Evolutionary conservation across 257 asterid species (phyloP).

Genomic region (Cynanchum wilfordii): DNA sequence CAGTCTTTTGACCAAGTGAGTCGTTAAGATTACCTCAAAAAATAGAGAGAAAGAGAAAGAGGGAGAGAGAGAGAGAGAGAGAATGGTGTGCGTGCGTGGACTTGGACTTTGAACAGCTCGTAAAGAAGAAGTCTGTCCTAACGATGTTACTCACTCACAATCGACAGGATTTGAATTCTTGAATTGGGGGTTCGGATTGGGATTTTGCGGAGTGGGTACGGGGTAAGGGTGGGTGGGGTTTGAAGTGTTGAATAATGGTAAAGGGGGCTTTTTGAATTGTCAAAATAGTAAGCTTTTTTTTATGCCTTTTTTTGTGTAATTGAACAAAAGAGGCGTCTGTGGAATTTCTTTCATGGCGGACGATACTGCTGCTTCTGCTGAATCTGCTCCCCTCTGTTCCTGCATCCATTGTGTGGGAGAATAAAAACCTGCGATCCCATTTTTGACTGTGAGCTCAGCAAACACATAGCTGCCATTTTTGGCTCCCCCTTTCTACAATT

Average conservation of each 20-base stretch:
- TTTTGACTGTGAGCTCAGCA: too few species aligned
- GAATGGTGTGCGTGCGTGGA: conserved; percentile 12
- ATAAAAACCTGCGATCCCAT: too few species aligned
- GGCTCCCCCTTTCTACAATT: too few species aligned
- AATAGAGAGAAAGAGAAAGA: conserved; percentile 5
- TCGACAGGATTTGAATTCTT: neutral
- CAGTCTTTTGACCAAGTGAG: neutral
- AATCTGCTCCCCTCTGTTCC: too few species aligned
- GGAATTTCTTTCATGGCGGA: conserved; percentile 10
- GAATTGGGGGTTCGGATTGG: neutral
- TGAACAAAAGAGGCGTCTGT: conserved; percentile 22
- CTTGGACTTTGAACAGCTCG: conserved; percentile 43
- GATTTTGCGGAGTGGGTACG: too few species aligned
- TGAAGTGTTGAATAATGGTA: neutral
- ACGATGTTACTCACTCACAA: neutral
- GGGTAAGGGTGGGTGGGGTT: neutral
- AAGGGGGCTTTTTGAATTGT: conserved; percentile 25
- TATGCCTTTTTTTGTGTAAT: conserved; percentile 7
- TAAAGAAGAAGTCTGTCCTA: conserved; percentile 14
- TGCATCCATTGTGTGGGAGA: too few species aligned
- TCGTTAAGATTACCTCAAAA: conserved; percentile 10
- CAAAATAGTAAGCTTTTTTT: conserved; percentile 23
- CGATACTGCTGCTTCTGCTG: neutral
- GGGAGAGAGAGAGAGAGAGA: conserved; percentile 11
- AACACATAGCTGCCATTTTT: too few species aligned